Conservation (phyloP, 768 basidiomycete species). For the Suillus variegatus region DNA sequence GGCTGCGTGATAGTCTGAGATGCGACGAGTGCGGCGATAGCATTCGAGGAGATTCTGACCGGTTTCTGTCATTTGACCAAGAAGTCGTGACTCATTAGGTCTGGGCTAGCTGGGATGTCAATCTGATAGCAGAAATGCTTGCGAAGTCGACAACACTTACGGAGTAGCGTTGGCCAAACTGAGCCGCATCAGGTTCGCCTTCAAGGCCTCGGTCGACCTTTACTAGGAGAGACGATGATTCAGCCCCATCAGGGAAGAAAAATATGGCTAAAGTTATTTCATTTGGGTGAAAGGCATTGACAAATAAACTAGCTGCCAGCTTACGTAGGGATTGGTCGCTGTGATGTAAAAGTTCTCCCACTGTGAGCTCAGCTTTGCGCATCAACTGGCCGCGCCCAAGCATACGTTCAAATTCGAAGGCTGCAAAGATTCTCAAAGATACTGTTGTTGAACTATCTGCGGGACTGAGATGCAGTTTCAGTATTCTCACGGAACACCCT, state of each 20-base stretch:
- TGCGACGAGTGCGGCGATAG: constrained; percentile 6
- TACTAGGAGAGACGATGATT: neutral
- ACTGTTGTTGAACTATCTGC: neutral
- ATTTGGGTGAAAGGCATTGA: no score
- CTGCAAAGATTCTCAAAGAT: constrained; percentile 8
- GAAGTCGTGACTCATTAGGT: neutral
- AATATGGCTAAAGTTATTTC: neutral
- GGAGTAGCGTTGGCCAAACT: neutral
- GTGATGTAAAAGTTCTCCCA: constrained; percentile 3
- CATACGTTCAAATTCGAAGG: constrained; percentile 14
- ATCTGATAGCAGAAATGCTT: neutral
- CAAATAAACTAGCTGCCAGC: neutral
- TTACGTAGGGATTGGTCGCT: neutral
- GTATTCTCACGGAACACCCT: neutral
- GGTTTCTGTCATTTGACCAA: constrained; percentile 2
- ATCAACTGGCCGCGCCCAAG: constrained; percentile 15
- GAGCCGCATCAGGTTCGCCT: neutral
- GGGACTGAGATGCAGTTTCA: constrained; percentile 9
- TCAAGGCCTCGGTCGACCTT: neutral
- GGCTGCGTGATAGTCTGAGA: constrained; percentile 7
- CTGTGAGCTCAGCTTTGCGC: constrained; percentile 2
- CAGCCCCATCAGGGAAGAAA: neutral
- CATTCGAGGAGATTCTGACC: constrained; percentile 6
- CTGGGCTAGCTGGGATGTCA: neutral
- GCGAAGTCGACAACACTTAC: neutral